Base-by-base conservation (phyloP, 2,329 filamentous ascomycete genomes). In the Fusarium sarcochroum region DNA sequence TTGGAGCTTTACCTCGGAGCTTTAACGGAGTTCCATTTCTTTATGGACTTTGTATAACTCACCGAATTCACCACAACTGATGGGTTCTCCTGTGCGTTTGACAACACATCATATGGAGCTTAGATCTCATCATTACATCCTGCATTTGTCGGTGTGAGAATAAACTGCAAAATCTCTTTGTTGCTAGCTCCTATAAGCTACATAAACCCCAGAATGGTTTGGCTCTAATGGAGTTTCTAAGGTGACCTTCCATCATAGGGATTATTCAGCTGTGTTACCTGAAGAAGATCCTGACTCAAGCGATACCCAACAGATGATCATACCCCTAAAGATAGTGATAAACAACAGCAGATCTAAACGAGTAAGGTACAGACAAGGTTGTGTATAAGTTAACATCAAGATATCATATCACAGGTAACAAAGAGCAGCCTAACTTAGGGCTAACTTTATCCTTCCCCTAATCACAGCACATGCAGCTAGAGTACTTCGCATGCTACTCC, bases 311-410 rank as follows among this genome's bases (percentile, higher is more conserved):
- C 14, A 32, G 44, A 9, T 9, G 44, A 55, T 55, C 27, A 30
- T 20, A 48, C 40, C 20, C 35, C 48, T 48, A 25, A 21, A 48
- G 35, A 40, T 34, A 25, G 42, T 40, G 35, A 59, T 58, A 35
- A 35, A 58, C 40, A 54, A 58, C 40, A 40, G 41, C 51, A 53
- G 52, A 27, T 62, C 40, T 61, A 62, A 53, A 35, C 34, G 17
- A 18, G 14, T 21, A 40, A 53, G 45, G 45, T 60, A n/a, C 32
- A 20, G 18, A 34, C 34, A 60, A 38, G 38, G 37, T 60, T 34
- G 20, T 45, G 41, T 45, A 32, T 40, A 14, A 27, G n/a, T 18
- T 7, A 13, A 15, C 21, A 46, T 30, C 27, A 30, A 30, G 27
- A 30, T 30, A 30, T 30, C 27, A 30, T 30, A 30, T 30, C 27